phyloP scores from a whole-genome alignment of 2,329 filamentous ascomycete genomes.

The Kalaharituber pfeilii region DNA sequence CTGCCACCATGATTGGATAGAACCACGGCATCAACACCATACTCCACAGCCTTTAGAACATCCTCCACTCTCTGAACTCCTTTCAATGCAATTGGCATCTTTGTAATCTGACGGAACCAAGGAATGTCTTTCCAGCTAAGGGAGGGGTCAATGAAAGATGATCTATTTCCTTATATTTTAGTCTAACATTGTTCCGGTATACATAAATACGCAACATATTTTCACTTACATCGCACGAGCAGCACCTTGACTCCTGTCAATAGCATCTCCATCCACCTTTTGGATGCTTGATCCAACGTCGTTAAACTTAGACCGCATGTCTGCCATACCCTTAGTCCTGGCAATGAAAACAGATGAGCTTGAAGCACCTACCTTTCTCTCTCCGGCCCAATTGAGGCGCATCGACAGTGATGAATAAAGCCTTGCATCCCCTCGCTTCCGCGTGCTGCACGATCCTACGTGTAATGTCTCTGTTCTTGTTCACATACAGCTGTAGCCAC shows the following conservation, averaged over 20 bases:
- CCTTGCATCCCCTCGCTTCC: conserved; percentile 79
- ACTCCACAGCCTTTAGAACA: conserved; percentile 68
- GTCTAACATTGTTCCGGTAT: conserved; percentile 81
- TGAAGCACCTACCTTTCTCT: conserved; percentile 50
- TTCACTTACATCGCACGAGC: conserved; percentile 94
- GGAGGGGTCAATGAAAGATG: conserved; percentile 88
- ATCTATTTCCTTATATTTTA: conserved; percentile 88
- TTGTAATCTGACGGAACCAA: conserved; percentile 80
- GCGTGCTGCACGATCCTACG: conserved; percentile 80
- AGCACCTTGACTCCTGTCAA: conserved; percentile 79
- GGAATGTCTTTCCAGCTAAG: conserved; percentile 86
- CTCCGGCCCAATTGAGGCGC: conserved; percentile 85
- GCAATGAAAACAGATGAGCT: background rate
- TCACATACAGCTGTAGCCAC: conserved; percentile 95
- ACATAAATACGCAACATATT: conserved; percentile 94
- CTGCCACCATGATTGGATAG: conserved; percentile 31
- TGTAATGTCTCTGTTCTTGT: conserved; percentile 85
- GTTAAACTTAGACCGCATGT: conserved; percentile 86
- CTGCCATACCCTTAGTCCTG: conserved; percentile 1
- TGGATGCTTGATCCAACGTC: conserved; percentile 76
- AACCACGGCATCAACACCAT: conserved; percentile 72
- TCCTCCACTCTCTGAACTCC: conserved; percentile 93
- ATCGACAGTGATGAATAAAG: conserved; percentile 95
- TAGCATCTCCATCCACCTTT: conserved; percentile 43
- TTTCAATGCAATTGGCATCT: conserved; percentile 92